These are phyloP conservation scores for Coemansia sp. DNA, from an alignment of 192 early-diverging fungal genomes.

Conservation along the genomic window DNA sequence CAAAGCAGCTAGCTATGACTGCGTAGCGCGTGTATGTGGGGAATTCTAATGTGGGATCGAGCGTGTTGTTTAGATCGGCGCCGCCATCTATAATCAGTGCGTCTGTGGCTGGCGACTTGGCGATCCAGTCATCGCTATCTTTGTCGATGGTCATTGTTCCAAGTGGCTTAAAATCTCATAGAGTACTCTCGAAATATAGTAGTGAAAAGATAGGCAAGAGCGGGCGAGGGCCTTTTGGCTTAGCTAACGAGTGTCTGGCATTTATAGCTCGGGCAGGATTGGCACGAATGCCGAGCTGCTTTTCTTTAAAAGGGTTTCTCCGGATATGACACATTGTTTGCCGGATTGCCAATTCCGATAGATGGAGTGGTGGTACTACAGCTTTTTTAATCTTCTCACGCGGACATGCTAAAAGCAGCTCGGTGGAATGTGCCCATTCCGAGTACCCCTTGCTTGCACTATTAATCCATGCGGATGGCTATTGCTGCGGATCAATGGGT, in stretches of 20 bases:
- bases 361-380: not conserved
- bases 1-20: conserved; percentile 39
- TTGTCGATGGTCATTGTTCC: not conserved
- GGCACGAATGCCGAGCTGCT: not conserved
- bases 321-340: not conserved
- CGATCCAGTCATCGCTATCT: not conserved
- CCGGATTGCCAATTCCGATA: not conserved
- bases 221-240: not conserved
- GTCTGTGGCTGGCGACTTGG: not conserved
- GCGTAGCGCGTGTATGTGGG: conserved; percentile 33
- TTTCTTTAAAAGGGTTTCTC: not conserved
- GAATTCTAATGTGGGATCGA: conserved; percentile 6
- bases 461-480: no score
- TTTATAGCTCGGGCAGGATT: not conserved
- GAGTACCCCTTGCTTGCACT: not conserved
- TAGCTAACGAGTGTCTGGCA: not conserved
- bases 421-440: not conserved
- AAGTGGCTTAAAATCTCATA: not conserved
- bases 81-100: not conserved
- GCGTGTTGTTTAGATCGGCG: not conserved
- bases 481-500: no score
- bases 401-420: not conserved
- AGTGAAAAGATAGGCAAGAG: not conserved
- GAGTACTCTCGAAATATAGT: not conserved
- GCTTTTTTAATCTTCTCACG: not conserved